Evolutionary conservation across 805 yeast species (phyloP).

Genomic region (Hanseniaspora meyeri): DNA sequence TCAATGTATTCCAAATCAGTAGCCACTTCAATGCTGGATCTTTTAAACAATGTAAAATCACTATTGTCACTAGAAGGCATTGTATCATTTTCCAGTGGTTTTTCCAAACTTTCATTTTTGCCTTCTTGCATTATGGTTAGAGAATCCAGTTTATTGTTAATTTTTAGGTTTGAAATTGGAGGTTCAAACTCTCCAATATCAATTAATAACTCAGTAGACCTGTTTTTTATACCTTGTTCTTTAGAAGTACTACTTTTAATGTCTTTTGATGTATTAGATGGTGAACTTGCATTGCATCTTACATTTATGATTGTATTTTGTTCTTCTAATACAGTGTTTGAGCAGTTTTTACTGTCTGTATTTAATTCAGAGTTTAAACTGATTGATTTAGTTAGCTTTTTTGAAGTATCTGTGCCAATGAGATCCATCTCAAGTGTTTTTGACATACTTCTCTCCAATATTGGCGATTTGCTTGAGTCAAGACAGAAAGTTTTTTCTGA

Average conservation of each 20-base stretch:
- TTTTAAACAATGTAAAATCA: not conserved
- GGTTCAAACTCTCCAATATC: not conserved
- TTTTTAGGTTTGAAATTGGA: not conserved
- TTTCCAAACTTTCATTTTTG: too few relatives aligned
- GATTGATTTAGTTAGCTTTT: not conserved
- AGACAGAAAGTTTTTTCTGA: not conserved
- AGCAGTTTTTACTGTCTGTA: not conserved
- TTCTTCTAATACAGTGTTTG: too few relatives aligned
- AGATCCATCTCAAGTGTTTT: not conserved
- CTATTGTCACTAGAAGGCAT: not conserved
- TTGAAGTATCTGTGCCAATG: not conserved
- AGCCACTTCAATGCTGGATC: not conserved
- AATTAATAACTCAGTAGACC: too few relatives aligned
- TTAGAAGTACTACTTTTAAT: not conserved
- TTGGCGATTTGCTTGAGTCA: not conserved
- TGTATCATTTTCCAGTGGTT: not conserved
- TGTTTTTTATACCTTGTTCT: not conserved
- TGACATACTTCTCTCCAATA: not conserved
- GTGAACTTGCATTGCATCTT: not conserved
- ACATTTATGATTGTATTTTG: too few relatives aligned
- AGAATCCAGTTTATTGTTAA: too few relatives aligned
- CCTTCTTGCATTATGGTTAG: too few relatives aligned
- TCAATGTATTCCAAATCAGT: not conserved
- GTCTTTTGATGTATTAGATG: not conserved
- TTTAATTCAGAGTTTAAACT: not conserved